Evolutionary conservation across 805 yeast genomes (phyloP).

Genomic region (Starmerella geochares): DNA sequence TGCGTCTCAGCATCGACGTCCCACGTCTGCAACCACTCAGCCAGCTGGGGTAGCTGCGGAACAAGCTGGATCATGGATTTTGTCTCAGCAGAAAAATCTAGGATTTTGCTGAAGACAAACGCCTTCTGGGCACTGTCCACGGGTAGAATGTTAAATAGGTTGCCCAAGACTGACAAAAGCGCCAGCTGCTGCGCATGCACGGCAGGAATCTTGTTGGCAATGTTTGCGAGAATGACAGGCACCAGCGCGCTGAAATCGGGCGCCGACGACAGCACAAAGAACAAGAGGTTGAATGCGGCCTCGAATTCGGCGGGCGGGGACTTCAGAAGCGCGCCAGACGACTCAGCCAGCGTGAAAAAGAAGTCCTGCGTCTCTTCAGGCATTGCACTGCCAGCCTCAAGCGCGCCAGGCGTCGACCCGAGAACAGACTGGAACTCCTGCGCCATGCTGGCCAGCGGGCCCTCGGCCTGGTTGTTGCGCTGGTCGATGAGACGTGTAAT

Average conservation of each 20-base stretch:
- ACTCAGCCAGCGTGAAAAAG: conserved; percentile 30
- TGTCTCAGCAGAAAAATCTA: conserved; percentile 31
- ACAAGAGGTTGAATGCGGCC: conserved; percentile 33
- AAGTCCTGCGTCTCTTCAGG: conserved; percentile 22
- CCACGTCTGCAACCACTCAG: conserved; percentile 35
- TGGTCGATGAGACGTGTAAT: conserved; percentile 32
- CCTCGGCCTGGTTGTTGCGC: conserved; percentile 26
- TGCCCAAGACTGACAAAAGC: conserved; percentile 32
- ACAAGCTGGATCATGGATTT: conserved; percentile 30
- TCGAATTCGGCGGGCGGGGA: conserved; percentile 35
- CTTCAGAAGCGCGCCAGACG: conserved; percentile 25
- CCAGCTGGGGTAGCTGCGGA: conserved; percentile 33
- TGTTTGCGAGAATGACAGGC: conserved; percentile 28
- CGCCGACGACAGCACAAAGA: conserved; percentile 32
- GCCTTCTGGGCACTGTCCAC: conserved; percentile 27
- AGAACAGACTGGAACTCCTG: conserved; percentile 23
- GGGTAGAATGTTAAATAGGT: conserved; percentile 35
- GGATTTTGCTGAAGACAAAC: conserved; percentile 30
- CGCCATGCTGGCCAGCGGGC: conserved; percentile 26
- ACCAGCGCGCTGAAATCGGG: conserved; percentile 29
- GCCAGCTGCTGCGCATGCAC: conserved; percentile 27
- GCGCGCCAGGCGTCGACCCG: conserved; percentile 22
- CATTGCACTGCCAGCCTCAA: conserved; percentile 6
- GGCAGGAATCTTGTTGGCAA: conserved; percentile 26
- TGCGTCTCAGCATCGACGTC: conserved; percentile 24